Conservation (phyloP, 2,329 filamentous ascomycete species). For the Colletotrichum lini region DNA sequence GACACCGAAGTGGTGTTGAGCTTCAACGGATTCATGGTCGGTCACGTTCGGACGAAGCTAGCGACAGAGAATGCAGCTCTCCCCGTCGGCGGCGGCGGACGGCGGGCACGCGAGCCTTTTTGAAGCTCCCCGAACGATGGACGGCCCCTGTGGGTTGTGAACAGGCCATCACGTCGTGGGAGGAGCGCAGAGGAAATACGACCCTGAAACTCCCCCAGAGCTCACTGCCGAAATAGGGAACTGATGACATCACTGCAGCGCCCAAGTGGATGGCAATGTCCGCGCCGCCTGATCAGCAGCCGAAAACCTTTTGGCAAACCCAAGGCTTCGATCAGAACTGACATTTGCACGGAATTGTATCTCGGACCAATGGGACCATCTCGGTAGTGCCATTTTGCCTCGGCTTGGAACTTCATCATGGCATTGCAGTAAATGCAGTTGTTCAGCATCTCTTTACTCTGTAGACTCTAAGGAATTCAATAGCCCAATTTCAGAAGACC, state of each 20-base stretch:
- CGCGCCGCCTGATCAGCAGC: not conserved
- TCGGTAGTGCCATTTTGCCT: not conserved
- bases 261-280: slow-evolving; percentile 38
- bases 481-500: slow-evolving; percentile 34
- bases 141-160: slow-evolving; percentile 4
- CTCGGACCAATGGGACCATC: too few species aligned
- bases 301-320: not conserved
- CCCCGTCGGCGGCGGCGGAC: slow-evolving; percentile 9
- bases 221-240: slow-evolving; percentile 39
- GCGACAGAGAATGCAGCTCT: not conserved
- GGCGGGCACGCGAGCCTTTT: slow-evolving; percentile 16
- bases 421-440: too few species aligned
- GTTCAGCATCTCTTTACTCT: not conserved
- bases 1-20: slow-evolving; percentile 87
- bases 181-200: slow-evolving; percentile 25
- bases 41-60: slow-evolving; percentile 6
- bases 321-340: too few species aligned
- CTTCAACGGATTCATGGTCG: slow-evolving; percentile 60
- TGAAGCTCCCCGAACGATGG: slow-evolving; percentile 27
- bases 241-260: slow-evolving; percentile 39
- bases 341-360: too few species aligned
- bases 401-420: too few species aligned
- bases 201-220: slow-evolving; percentile 31
- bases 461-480: slow-evolving; percentile 1
- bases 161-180: slow-evolving; percentile 34